phyloP scores from a whole-genome alignment of 805 yeast species.

The Metschnikowia arizonensis region DNA sequence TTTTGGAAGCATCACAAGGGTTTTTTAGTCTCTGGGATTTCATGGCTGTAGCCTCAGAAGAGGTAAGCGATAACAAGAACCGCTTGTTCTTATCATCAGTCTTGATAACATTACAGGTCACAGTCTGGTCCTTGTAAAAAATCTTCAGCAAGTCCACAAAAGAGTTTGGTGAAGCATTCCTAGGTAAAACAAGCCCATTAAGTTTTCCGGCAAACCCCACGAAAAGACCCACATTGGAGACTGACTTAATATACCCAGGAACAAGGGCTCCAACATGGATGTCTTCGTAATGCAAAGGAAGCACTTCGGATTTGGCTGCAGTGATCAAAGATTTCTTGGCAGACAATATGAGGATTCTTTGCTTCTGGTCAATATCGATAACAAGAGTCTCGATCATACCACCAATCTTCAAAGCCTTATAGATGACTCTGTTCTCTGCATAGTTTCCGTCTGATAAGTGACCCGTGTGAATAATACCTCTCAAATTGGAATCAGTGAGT shows the following conservation, averaged over 20 bases:
- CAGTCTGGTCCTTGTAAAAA: constrained; percentile 66
- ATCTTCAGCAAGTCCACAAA: constrained; percentile 48
- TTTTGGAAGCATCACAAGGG: constrained; percentile 57
- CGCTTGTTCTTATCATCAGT: constrained; percentile 67
- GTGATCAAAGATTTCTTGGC: constrained; percentile 63
- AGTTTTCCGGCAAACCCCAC: constrained; percentile 75
- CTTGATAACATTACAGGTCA: constrained; percentile 61
- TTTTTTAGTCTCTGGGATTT: constrained; percentile 29
- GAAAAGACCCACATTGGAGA: constrained; percentile 78
- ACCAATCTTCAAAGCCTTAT: constrained; percentile 64
- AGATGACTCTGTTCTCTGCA: constrained; percentile 63
- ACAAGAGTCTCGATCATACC: constrained; percentile 56
- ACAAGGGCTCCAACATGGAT: constrained; percentile 46
- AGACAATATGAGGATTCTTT: constrained; percentile 59
- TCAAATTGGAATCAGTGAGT: constrained; percentile 42
- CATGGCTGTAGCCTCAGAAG: constrained; percentile 13
- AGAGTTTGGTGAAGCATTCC: constrained; percentile 56
- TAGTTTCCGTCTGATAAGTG: constrained; percentile 74
- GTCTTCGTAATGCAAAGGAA: constrained; percentile 63
- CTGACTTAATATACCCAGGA: constrained; percentile 73
- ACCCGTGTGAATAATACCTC: constrained; percentile 70
- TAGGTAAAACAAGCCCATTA: constrained; percentile 78
- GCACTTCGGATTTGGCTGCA: constrained; percentile 48
- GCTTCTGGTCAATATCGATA: constrained; percentile 60
- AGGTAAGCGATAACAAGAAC: constrained; percentile 60